Conservation (phyloP, 352 stramenopile species). For the Phytophthora idaei region DNA sequence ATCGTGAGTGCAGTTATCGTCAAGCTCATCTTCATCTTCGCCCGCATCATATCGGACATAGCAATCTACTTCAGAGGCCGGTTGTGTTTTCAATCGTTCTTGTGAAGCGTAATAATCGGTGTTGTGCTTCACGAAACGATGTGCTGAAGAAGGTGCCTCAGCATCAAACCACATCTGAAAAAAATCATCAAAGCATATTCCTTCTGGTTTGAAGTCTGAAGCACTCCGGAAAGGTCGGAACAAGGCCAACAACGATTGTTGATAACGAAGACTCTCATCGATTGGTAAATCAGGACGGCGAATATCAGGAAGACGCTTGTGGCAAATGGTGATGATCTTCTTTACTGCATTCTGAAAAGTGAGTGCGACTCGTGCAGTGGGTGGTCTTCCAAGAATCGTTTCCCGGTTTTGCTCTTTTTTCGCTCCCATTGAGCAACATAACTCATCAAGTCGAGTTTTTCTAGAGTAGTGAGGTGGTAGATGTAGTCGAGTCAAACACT, state of each 20-base stretch:
- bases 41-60: background rate
- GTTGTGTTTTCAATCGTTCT: background rate
- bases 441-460: background rate
- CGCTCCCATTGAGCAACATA: background rate
- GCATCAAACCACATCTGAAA: background rate
- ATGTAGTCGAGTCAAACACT: background rate
- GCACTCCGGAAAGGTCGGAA: background rate
- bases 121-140: background rate
- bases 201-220: background rate
- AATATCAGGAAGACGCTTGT: conserved; percentile 1
- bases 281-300: background rate
- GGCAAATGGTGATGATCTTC: background rate
- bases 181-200: background rate
- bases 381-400: background rate
- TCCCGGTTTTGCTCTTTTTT: background rate
- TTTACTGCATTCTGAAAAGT: background rate
- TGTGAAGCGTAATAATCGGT: background rate
- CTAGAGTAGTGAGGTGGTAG: background rate
- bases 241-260: background rate
- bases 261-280: background rate
- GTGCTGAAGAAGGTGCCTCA: background rate
- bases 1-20: background rate
- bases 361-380: background rate
- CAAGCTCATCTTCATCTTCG: background rate
- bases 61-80: background rate